Evolutionary conservation across 179 eudicot genomes (phyloP), one percentile per base, ranked within the genome.

Genomic region (Beta corolliflora): DNA sequence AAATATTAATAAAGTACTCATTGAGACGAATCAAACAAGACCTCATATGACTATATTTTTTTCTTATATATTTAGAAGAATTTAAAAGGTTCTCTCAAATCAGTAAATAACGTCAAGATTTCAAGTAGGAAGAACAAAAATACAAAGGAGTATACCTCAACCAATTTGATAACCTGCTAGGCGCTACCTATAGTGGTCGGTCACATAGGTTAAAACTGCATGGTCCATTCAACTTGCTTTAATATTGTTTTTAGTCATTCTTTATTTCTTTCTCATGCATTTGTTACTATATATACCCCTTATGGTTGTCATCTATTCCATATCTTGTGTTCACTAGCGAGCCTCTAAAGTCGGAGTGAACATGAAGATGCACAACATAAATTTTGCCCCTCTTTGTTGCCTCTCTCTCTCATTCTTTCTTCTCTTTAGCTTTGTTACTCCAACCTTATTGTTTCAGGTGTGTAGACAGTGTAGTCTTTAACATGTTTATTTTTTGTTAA

Each of bases 341-440:
- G 23, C 64, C 15, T 59, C 2, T 5, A 7, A 59, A 6, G 5
- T n/a, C 9, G 18, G 5, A 15, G 21, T 58, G 7, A 45, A 48
- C 10, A 25, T 55, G 81, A 71, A 71, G 75, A 79, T 79, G 69
- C 70, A 70, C 68, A 69, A 5, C 50, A 56, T 73, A 2, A 70
- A 45, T 11, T 46, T 71, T 3, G 18, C 29, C 59, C 6, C 16
- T 19, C 12, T 44, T 79, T 45, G 41, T 46, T 79, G 23, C 55
- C 23, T 79, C 12, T 19, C 18, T 15, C 9, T 71, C 67, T 56
- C 68, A 2, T 56, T 56, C 16, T 71, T 23, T 14, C 81, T 70
- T 71, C 81, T 15, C 5, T 29, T 58, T 58, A 18, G 3, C 0
- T 56, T 36, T 29, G 45, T 18, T 14, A 8, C 25, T 21, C 5